phyloP scores from a whole-genome alignment of 164 flowering plant species.

The Cinnamomum micranthum region DNA sequence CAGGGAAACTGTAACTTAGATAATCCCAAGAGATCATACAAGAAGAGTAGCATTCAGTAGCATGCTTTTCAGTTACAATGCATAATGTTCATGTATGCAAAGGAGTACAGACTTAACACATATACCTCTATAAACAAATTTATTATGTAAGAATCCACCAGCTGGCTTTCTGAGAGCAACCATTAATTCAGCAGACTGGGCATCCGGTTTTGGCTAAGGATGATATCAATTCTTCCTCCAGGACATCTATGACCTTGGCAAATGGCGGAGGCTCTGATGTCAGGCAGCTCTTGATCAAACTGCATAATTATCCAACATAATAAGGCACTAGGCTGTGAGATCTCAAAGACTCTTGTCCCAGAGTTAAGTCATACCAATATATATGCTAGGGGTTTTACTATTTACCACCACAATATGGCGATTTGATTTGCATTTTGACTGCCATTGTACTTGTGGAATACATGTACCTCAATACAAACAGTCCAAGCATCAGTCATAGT shows the following conservation, averaged over 20 bases:
- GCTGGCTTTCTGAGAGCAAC: not conserved
- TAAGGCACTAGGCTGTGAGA: not conserved
- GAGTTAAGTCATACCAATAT: too few species aligned
- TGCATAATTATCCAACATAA: slow-evolving; percentile 7
- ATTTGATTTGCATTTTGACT: too few species aligned
- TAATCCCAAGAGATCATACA: not conserved
- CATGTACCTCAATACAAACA: not conserved
- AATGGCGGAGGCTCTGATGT: slow-evolving; percentile 29
- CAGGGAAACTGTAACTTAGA: too few species aligned
- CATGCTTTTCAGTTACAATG: not conserved
- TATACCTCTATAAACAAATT: not conserved
- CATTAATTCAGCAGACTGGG: slow-evolving; percentile 23
- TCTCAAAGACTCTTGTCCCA: too few species aligned
- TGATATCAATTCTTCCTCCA: slow-evolving; percentile 30
- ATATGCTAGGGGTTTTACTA: too few species aligned
- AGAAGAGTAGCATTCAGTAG: not conserved
- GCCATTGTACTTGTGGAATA: not conserved
- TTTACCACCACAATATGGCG: too few species aligned
- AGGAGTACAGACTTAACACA: not conserved
- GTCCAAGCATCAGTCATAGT: too few species aligned
- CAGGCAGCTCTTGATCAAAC: slow-evolving; percentile 30
- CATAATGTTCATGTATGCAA: not conserved
- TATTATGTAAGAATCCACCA: not conserved
- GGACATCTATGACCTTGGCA: slow-evolving; percentile 20
- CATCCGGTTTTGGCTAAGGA: slow-evolving; percentile 25